These are phyloP conservation scores for Backusella tarrabulga DNA, from an alignment of 192 early-diverging fungal species.

Conservation along the genomic window DNA sequence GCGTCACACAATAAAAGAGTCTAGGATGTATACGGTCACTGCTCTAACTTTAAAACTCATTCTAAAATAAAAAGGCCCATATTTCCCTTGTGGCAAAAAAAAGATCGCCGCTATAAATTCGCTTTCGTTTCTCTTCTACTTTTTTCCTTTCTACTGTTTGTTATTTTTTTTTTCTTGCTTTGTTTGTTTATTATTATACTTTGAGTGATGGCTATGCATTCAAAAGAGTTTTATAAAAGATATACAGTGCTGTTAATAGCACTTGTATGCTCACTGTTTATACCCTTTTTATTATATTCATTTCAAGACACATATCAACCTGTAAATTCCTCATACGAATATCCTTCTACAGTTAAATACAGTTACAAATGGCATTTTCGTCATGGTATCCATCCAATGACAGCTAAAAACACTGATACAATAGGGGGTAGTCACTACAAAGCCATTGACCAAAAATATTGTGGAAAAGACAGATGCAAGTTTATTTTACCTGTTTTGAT, in stretches of 20 bases:
- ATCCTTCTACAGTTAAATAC: slow-evolving; percentile 6
- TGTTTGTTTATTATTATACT: neutral
- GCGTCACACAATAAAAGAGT: neutral
- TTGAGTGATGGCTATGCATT: neutral
- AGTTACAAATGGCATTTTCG: slow-evolving; percentile 5
- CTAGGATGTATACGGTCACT: neutral
- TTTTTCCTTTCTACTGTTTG: neutral
- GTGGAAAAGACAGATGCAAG: slow-evolving; percentile 25
- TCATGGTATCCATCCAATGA: neutral
- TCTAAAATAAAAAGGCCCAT: neutral
- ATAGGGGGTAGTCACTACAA: neutral
- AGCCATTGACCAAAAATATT: slow-evolving; percentile 30
- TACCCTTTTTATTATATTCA: neutral
- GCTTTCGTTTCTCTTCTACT: neutral
- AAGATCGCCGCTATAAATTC: neutral
- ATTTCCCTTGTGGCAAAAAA: neutral
- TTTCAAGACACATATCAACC: neutral
- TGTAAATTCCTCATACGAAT: neutral
- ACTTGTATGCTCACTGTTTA: slow-evolving; percentile 5
- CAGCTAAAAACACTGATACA: neutral
- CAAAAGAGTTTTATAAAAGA: slow-evolving; percentile 1
- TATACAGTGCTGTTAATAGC: neutral
- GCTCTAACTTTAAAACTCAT: slow-evolving; percentile 1
- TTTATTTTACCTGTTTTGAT: slow-evolving; percentile 37
- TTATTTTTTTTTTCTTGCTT: neutral